phyloP scores from a whole-genome alignment of 176 grass and related monocot species.

The Canna indica region DNA sequence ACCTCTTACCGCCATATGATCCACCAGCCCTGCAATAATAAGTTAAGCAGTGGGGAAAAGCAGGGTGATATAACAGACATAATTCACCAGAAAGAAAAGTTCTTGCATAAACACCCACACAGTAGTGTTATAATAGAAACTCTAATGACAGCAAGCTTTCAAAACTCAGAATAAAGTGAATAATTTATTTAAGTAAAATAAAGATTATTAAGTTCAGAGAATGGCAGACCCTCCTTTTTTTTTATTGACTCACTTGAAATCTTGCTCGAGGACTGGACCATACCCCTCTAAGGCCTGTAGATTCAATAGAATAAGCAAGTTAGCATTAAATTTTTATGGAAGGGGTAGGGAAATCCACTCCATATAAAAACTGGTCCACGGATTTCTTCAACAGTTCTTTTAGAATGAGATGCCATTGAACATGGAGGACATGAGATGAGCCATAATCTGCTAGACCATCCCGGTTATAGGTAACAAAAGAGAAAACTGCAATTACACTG shows the following conservation, averaged over 20 bases:
- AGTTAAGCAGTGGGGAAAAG: constrained; percentile 30
- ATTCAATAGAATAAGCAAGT: constrained; percentile 99
- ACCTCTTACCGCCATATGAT: constrained; percentile 69
- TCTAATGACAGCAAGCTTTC: neutral
- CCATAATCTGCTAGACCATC: constrained; percentile 74
- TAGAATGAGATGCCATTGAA: constrained; percentile 48
- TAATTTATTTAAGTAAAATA: neutral
- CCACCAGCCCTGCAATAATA: constrained; percentile 55
- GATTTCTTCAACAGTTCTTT: constrained; percentile 49
- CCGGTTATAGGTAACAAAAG: constrained; percentile 82
- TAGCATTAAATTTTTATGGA: constrained; percentile 73
- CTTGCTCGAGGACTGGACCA: constrained; percentile 47
- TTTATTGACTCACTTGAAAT: constrained; percentile 52
- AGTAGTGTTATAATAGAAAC: neutral
- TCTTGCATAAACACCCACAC: neutral
- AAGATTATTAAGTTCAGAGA: neutral
- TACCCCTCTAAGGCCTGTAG: constrained; percentile 98
- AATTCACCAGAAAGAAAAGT: neutral
- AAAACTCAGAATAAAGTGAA: neutral
- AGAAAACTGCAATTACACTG: constrained; percentile 99
- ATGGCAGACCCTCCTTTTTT: neutral
- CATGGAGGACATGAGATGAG: constrained; percentile 55
- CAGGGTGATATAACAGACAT: constrained; percentile 7
- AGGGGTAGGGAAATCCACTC: constrained; percentile 76
- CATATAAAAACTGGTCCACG: constrained; percentile 70